phyloP scores from a whole-genome alignment of 805 yeast genomes.

The Priceomyces medius region DNA sequence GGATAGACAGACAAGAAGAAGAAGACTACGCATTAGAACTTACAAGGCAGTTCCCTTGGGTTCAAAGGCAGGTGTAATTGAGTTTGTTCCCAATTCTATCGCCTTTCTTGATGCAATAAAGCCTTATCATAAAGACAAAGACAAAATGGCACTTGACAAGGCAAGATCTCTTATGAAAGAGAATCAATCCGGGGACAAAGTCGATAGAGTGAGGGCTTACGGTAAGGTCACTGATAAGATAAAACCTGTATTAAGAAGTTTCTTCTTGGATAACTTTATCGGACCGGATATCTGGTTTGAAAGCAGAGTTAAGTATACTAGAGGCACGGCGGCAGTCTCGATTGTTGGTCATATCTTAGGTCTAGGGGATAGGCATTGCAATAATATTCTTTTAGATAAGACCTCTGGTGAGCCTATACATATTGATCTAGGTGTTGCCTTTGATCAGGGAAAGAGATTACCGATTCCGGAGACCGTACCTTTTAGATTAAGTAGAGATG shows the following conservation, averaged over 20 bases:
- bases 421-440: constrained; percentile 94
- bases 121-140: constrained; percentile 56
- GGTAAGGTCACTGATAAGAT: constrained; percentile 48
- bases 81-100: constrained; percentile 76
- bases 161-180: constrained; percentile 68
- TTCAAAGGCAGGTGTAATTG: constrained; percentile 82
- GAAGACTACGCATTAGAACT: constrained; percentile 69
- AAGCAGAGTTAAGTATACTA: constrained; percentile 61
- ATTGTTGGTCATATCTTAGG: constrained; percentile 88
- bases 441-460: constrained; percentile 85
- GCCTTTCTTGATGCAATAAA: constrained; percentile 68
- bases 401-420: constrained; percentile 91
- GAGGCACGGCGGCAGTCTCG: constrained; percentile 81
- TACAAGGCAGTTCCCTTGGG: constrained; percentile 91
- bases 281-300: constrained; percentile 74
- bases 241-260: constrained; percentile 66
- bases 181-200: constrained; percentile 46
- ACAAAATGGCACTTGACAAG: constrained; percentile 46
- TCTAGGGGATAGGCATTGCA: constrained; percentile 92
- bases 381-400: constrained; percentile 80
- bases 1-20: constrained; percentile 54
- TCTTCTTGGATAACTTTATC: constrained; percentile 65
- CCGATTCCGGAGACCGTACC: constrained; percentile 94
- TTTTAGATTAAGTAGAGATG: constrained; percentile 82
- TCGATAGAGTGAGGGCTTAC: constrained; percentile 47